Percentiles rank a stretch among this genome's conserved stretches.
Evolutionary conservation across 805 yeast species (phyloP).

Genomic region (Cyberlindnera mrakii): DNA sequence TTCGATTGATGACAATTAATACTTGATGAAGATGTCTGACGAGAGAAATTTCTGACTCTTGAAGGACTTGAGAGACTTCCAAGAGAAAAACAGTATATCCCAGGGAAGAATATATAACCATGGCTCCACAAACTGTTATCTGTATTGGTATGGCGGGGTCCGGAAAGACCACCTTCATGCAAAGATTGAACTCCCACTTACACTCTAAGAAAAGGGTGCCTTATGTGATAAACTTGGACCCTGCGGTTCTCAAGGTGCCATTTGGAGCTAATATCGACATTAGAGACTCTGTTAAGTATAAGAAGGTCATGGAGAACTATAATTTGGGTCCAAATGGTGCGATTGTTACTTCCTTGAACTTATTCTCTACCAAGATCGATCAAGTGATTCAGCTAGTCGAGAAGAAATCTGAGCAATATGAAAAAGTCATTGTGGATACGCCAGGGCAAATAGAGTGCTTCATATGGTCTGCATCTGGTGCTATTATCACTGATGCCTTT

Average conservation of each 20-base stretch:
- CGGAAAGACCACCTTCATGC: constrained; percentile 98
- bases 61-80: background rate
- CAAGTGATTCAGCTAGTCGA: constrained; percentile 86
- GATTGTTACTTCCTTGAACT: constrained; percentile 87
- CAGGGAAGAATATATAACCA: constrained; percentile 7
- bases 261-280: constrained; percentile 93
- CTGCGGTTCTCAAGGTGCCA: constrained; percentile 93
- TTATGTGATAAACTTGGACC: constrained; percentile 90
- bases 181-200: constrained; percentile 82
- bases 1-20: too few relatives aligned
- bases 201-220: constrained; percentile 72
- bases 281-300: constrained; percentile 91
- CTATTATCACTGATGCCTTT: constrained; percentile 93
- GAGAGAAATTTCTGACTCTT: background rate
- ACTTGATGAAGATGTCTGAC: too few relatives aligned
- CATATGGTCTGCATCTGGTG: constrained; percentile 97
- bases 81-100: background rate
- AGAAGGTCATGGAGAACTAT: constrained; percentile 94
- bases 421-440: constrained; percentile 85
- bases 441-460: constrained; percentile 99
- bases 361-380: constrained; percentile 92
- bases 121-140: constrained; percentile 37
- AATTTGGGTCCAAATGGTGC: constrained; percentile 98
- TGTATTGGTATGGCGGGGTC: constrained; percentile 67
- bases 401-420: constrained; percentile 50